Base-by-base conservation (phyloP, 495 filamentous ascomycete genomes). In the Neurospora sp. region DNA sequence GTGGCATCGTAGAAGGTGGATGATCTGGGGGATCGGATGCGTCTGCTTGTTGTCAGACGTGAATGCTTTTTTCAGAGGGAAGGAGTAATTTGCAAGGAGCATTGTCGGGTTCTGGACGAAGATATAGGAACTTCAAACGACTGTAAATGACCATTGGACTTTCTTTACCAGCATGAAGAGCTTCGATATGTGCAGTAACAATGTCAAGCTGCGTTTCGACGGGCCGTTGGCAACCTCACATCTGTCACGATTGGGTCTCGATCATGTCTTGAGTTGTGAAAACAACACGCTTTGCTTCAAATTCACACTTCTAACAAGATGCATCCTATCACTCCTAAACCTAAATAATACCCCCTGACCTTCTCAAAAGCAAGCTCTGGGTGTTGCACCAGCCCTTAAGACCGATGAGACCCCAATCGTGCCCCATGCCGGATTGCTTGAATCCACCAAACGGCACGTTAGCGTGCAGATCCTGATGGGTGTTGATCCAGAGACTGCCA, bases 401-500 rank as follows among this genome's bases (percentile, higher is more conserved):
- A 8, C 89, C 88, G 27, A 80, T 78, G 18, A 82, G 31, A 0
- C 84, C 85, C 83, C 83, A 86, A 41, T 90, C 89, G 71, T 83
- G 81, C 1, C 89, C 89, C 70, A 90, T 81, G 14, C 89, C 89
- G 69, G 83, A 86, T 74, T 85, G 79, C 82, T 90, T 89, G 73
- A 85, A 83, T 0, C 88, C 88, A 9, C 86, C 85, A 75, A 88
- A 89, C 6, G 85, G 81, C 4, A 82, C 82, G 73, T 86, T 79
- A 14, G 81, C 84, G 0, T 68, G 68, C 9, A 77, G 20, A 8
- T 79, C 76, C 47, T 82, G 82, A 47, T 83, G 82, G 4, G 76
- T 75, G 78, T 90, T 90, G 47, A 90, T 86, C 85, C 85, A 90
- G 27, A 90, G 87, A 27, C 77, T 84, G 3, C 89, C 89, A 0